These are phyloP conservation scores for Kurtzmaniella quercitrusa DNA, from an alignment of 1,139 yeast species.

Conservation along the genomic window DNA sequence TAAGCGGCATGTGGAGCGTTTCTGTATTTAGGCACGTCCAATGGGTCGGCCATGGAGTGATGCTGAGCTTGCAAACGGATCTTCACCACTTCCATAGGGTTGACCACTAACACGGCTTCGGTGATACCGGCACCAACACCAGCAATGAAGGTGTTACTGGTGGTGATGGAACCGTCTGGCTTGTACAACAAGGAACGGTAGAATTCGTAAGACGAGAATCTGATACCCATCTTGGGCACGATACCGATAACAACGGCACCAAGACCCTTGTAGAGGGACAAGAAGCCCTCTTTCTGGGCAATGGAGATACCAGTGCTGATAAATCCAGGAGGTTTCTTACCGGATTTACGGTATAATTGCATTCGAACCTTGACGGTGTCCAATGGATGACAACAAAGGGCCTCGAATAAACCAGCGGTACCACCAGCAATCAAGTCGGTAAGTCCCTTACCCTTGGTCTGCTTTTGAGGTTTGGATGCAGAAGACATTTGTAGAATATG, in stretches of 20 bases:
- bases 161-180: slow-evolving; percentile 64
- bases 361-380: slow-evolving; percentile 94
- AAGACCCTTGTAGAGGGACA: slow-evolving; percentile 89
- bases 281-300: slow-evolving; percentile 73
- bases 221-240: slow-evolving; percentile 96
- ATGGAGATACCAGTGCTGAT: slow-evolving; percentile 75
- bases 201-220: slow-evolving; percentile 91
- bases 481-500: slow-evolving; percentile 2
- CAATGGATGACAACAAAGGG: slow-evolving; percentile 92
- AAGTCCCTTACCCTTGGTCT: slow-evolving; percentile 30
- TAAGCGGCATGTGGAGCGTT: slow-evolving; percentile 91
- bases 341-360: slow-evolving; percentile 74
- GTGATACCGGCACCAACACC: slow-evolving; percentile 98
- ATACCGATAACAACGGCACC: slow-evolving; percentile 98
- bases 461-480: slow-evolving; percentile 11
- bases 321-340: slow-evolving; percentile 78
- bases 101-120: slow-evolving; percentile 91
- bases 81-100: slow-evolving; percentile 96
- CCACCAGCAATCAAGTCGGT: slow-evolving; percentile 93
- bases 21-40: slow-evolving; percentile 77
- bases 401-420: slow-evolving; percentile 94
- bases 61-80: slow-evolving; percentile 95
- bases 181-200: slow-evolving; percentile 69
- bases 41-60: slow-evolving; percentile 82
- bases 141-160: slow-evolving; percentile 74